Conservation (phyloP, 2,329 filamentous ascomycete species). For the Parascedosporium putredinis region DNA sequence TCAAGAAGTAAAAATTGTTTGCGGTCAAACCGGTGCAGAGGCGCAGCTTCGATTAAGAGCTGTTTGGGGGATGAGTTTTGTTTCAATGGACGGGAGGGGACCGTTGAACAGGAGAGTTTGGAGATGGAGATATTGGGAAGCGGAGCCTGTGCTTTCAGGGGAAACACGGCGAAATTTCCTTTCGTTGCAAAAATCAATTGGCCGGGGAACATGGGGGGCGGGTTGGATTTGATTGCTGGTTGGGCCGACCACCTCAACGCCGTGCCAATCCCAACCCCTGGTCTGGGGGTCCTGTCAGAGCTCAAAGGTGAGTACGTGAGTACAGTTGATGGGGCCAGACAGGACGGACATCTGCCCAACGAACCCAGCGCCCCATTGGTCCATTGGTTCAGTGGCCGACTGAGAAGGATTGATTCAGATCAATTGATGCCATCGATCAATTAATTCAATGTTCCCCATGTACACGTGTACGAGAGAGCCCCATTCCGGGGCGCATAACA, state of each 20-base stretch:
- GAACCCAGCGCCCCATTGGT: too few relatives aligned
- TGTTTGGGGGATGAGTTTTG: conserved; percentile 2
- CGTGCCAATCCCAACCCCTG: conserved; percentile 8
- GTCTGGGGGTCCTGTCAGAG: not conserved
- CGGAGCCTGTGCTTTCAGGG: conserved; percentile 15
- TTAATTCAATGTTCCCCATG: too few relatives aligned
- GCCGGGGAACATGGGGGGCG: not conserved
- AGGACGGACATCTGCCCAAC: too few relatives aligned
- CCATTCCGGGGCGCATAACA: too few relatives aligned
- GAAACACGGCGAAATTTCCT: conserved; percentile 14
- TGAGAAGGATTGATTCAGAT: too few relatives aligned
- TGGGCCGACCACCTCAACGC: conserved; percentile 11
- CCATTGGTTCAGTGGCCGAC: too few relatives aligned
- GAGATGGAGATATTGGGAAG: conserved; percentile 12
- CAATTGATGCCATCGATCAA: too few relatives aligned
- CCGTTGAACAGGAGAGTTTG: conserved; percentile 8
- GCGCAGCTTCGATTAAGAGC: conserved; percentile 4
- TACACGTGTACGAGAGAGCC: too few relatives aligned
- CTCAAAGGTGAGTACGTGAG: too few relatives aligned
- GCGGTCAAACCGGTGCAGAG: conserved; percentile 4
- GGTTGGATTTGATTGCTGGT: conserved; percentile 5
- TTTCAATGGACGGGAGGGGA: conserved; percentile 5
- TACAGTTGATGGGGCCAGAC: too few relatives aligned
- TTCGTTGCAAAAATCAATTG: conserved; percentile 7
- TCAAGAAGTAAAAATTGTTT: not conserved